A percentile compares a stretch with the other conserved stretches of the same genome.
phyloP scores from a whole-genome alignment of 768 basidiomycete genomes.

The Pisolithus microcarpus region DNA sequence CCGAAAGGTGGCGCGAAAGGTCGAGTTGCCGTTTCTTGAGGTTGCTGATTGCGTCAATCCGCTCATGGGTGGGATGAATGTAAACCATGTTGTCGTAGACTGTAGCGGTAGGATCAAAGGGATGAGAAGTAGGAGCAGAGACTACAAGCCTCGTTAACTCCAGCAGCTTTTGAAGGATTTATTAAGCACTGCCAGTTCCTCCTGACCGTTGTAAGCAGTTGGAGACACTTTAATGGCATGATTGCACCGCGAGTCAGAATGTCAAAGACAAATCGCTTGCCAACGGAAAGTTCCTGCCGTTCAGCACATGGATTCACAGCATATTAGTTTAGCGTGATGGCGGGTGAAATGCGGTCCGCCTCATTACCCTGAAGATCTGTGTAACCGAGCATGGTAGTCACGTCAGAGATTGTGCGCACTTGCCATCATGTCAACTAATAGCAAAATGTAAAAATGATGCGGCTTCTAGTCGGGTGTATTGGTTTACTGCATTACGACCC shows the following conservation, averaged over 20 bases:
- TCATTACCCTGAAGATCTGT: background rate
- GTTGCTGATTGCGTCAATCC: slow-evolving; percentile 2
- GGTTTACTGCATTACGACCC: no score
- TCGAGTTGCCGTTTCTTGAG: slow-evolving; percentile 24
- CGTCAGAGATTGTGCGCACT: no score
- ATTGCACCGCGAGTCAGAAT: no score
- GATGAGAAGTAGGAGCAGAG: background rate
- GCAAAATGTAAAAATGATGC: no score
- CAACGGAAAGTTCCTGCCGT: background rate
- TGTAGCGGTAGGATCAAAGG: background rate
- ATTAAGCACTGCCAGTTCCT: background rate
- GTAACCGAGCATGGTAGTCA: background rate
- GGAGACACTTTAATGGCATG: no score
- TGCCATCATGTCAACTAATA: no score
- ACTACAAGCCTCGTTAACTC: background rate
- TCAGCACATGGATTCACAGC: background rate
- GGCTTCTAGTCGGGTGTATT: no score
- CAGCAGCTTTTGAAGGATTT: slow-evolving; percentile 10
- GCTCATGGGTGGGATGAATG: slow-evolving; percentile 13
- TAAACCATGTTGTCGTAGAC: slow-evolving; percentile 18
- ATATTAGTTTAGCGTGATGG: no score
- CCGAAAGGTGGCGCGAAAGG: slow-evolving; percentile 28
- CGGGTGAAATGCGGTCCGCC: no score
- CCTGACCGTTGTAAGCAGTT: background rate
- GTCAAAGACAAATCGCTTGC: no score